Evolutionary conservation across 2,329 filamentous ascomycete species (phyloP).

Genomic region (Aspergillus oerlinghausenensis): DNA sequence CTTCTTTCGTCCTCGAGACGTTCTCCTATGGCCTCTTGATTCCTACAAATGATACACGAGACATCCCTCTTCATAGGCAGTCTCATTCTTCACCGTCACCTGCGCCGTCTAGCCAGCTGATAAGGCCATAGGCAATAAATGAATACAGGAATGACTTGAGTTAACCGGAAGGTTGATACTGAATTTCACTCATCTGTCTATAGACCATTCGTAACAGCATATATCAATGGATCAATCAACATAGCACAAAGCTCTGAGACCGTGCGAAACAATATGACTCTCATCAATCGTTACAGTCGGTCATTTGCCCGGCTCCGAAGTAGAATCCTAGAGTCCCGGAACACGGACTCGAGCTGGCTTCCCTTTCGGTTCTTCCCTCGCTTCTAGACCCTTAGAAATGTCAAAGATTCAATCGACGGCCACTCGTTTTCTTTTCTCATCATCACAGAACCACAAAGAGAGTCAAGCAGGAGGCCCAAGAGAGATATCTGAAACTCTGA

Average conservation of each 20-base stretch:
- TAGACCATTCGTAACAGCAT: conserved; percentile 40
- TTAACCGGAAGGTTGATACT: conserved; percentile 12
- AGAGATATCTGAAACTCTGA: conserved; percentile 1
- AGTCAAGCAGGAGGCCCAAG: not conserved
- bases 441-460: not conserved
- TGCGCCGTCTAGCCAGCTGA: too few species aligned
- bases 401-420: not conserved
- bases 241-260: conserved; percentile 9
- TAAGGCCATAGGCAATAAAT: too few species aligned
- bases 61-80: not conserved
- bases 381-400: not conserved
- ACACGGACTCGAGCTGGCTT: not conserved
- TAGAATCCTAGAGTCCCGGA: not conserved
- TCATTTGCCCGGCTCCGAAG: not conserved
- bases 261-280: not conserved
- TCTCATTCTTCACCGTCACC: not conserved
- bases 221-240: conserved; percentile 26
- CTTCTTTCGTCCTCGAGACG: not conserved
- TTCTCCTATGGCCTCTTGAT: not conserved
- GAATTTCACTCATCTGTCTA: conserved; percentile 33
- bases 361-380: not conserved
- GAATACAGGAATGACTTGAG: conserved; percentile 8
- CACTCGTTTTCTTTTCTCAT: not conserved
- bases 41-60: not conserved
- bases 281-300: not conserved